Percentiles rank a stretch among this genome's conserved stretches.
phyloP scores from a whole-genome alignment of 2,329 filamentous ascomycete genomes.

The Fusarium albidum region DNA sequence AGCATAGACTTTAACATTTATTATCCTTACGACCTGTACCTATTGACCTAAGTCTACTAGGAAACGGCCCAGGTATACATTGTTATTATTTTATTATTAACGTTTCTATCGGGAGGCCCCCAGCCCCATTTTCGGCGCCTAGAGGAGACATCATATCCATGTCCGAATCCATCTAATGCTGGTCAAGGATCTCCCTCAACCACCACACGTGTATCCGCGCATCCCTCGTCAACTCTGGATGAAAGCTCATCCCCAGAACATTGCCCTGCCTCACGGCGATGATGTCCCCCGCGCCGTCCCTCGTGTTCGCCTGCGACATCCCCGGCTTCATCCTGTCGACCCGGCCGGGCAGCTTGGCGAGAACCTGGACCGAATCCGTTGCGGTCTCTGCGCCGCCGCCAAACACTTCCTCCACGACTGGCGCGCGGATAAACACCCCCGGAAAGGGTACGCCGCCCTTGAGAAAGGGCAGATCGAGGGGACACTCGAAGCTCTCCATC shows the following conservation, averaged over 20 bases:
- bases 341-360: slow-evolving; percentile 58
- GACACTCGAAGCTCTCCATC: slow-evolving; percentile 86
- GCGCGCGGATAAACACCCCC: slow-evolving; percentile 92
- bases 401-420: slow-evolving; percentile 86
- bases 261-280: slow-evolving; percentile 91
- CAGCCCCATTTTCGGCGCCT: slow-evolving; percentile 24
- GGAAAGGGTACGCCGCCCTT: slow-evolving; percentile 62
- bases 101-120: too few relatives aligned
- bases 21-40: too few relatives aligned
- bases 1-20: too few relatives aligned
- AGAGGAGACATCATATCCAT: slow-evolving; percentile 3
- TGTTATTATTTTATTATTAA: too few relatives aligned
- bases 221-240: slow-evolving; percentile 91
- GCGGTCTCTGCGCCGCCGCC: slow-evolving; percentile 34
- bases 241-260: slow-evolving; percentile 93
- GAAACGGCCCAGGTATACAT: too few relatives aligned
- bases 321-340: slow-evolving; percentile 49
- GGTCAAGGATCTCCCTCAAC: slow-evolving; percentile 70
- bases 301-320: slow-evolving; percentile 48
- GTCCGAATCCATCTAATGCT: slow-evolving; percentile 21
- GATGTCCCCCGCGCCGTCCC: slow-evolving; percentile 72
- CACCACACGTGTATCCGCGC: slow-evolving; percentile 93
- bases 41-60: too few relatives aligned
- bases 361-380: slow-evolving; percentile 60
- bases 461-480: slow-evolving; percentile 77